Percentiles rank a stretch among this genome's conserved stretches.
Evolutionary conservation across 1,284 basidiomycete species (phyloP).

Genomic region (Apiotrichum sp.): DNA sequence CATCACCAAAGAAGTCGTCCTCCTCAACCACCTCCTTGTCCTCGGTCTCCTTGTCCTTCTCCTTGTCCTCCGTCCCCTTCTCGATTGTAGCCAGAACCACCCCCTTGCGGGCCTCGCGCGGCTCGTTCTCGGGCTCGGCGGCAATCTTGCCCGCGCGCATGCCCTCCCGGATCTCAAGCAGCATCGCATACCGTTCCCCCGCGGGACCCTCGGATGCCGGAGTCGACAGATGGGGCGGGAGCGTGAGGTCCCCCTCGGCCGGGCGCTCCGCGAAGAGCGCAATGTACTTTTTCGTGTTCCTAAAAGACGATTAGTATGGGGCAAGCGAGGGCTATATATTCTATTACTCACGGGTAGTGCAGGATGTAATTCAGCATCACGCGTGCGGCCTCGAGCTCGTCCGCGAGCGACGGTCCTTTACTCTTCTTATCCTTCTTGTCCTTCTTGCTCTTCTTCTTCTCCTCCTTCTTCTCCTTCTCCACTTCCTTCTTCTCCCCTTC

Average conservation of each 20-base stretch:
- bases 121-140: conserved; percentile 56
- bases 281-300: conserved; percentile 75
- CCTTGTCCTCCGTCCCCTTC: not conserved
- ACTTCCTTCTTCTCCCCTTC: conserved; percentile 19
- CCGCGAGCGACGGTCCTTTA: conserved; percentile 1
- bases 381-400: conserved; percentile 56
- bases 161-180: conserved; percentile 55
- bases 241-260: conserved; percentile 20
- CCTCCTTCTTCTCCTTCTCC: conserved; percentile 41
- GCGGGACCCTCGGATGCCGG: conserved; percentile 46
- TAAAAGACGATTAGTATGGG: conserved; percentile 34
- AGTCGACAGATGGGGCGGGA: conserved; percentile 50
- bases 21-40: not conserved
- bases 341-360: conserved; percentile 51
- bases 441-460: conserved; percentile 32
- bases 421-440: conserved; percentile 42
- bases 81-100: not conserved
- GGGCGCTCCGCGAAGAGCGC: conserved; percentile 56
- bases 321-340: not conserved
- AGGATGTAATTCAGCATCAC: conserved; percentile 76
- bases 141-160: conserved; percentile 63
- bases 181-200: conserved; percentile 57
- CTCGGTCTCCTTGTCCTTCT: conserved; percentile 7
- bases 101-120: conserved; percentile 5
- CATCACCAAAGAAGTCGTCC: conserved; percentile 54